These are phyloP conservation scores for Hypoxylon sp. DNA, from an alignment of 2,329 filamentous ascomycete species.

Conservation along the genomic window DNA sequence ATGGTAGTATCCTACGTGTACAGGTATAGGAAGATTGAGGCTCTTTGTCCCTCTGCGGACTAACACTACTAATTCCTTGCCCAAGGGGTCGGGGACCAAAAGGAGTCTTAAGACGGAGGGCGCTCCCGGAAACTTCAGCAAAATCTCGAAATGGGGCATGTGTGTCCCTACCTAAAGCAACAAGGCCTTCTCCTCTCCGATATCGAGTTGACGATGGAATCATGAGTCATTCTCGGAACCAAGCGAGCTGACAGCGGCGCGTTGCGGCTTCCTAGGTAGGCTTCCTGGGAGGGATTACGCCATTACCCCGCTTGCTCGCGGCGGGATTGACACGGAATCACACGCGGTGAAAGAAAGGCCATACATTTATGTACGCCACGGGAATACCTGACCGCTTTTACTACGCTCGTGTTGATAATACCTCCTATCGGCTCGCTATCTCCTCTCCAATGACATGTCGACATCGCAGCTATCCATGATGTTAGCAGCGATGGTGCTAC, in stretches of 20 bases:
- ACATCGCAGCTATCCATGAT: constrained; percentile 10
- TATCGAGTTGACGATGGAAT: not conserved
- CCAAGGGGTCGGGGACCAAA: too few species aligned
- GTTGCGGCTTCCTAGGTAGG: not conserved
- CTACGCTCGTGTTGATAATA: not conserved
- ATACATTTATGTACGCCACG: constrained; percentile 5
- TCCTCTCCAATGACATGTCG: constrained; percentile 24
- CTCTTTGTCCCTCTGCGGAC: too few species aligned
- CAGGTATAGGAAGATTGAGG: too few species aligned
- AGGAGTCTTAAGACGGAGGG: too few species aligned
- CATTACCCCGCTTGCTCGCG: constrained; percentile 15
- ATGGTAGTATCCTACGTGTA: too few species aligned
- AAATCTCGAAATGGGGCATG: too few species aligned
- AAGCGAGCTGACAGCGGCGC: not conserved
- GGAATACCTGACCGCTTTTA: not conserved
- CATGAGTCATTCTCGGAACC: not conserved
- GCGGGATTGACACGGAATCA: not conserved
- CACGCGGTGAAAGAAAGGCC: not conserved
- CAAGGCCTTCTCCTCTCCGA: too few species aligned
- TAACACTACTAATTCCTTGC: too few species aligned
- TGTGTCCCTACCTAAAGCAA: too few species aligned
- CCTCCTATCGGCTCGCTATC: not conserved
- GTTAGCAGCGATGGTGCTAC: constrained; percentile 23
- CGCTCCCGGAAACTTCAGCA: too few species aligned
- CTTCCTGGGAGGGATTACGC: constrained; percentile 1